A percentile compares a stretch with the other conserved stretches of the same genome.
Conservation (phyloP, 805 yeast genomes). For the Cyberlindnera bimundalis region DNA sequence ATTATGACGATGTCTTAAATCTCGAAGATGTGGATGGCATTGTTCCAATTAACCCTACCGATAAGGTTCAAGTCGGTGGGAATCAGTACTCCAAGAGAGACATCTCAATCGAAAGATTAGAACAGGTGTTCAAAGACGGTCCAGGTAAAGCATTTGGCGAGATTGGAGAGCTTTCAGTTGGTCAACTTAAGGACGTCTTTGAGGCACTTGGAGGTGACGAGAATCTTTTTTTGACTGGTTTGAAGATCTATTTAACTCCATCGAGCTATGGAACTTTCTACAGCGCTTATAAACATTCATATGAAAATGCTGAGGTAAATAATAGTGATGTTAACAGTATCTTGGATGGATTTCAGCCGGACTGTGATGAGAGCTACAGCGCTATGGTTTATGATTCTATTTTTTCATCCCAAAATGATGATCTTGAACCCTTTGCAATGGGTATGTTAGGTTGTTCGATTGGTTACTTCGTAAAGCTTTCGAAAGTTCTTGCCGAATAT, state of each 20-base stretch:
- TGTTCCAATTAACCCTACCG: slow-evolving; percentile 6
- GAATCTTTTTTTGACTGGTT: slow-evolving; percentile 2
- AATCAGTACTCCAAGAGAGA: too few relatives aligned
- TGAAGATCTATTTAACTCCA: not conserved
- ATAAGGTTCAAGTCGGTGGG: too few relatives aligned
- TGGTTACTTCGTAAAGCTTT: not conserved
- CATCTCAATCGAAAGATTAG: not conserved
- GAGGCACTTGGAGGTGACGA: slow-evolving; percentile 5
- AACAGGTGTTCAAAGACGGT: slow-evolving; percentile 1
- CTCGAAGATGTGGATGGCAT: slow-evolving; percentile 4
- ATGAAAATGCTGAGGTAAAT: not conserved
- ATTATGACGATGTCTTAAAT: slow-evolving; percentile 4
- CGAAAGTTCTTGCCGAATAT: too few relatives aligned
- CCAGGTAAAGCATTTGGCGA: slow-evolving; percentile 4
- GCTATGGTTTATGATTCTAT: not conserved
- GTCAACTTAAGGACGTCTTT: slow-evolving; percentile 6
- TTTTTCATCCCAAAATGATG: not conserved
- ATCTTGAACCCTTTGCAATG: not conserved
- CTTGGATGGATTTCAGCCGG: too few relatives aligned
- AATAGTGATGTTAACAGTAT: too few relatives aligned
- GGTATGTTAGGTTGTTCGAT: slow-evolving; percentile 1
- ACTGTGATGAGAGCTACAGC: not conserved
- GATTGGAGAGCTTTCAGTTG: slow-evolving; percentile 2
- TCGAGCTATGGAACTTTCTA: slow-evolving; percentile 1
- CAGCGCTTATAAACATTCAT: not conserved